phyloP scores from a whole-genome alignment of 139 green algal species.

The Chlamydomonas schloesseri region DNA sequence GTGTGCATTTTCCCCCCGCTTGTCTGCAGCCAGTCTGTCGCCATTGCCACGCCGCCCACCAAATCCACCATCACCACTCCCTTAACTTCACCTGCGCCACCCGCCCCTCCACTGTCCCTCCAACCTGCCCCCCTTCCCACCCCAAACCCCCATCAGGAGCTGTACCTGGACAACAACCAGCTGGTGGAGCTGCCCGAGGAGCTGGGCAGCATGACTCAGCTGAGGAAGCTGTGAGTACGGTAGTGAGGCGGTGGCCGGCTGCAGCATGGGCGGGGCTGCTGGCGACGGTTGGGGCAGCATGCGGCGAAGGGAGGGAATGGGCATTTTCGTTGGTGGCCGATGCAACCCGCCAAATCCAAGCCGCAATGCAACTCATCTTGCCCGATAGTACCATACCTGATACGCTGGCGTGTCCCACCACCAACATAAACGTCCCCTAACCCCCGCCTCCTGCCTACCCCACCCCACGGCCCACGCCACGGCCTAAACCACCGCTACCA shows the following conservation, averaged over 20 bases:
- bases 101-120: no score
- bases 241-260: not conserved
- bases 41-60: no score
- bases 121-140: no score
- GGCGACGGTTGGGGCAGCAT: not conserved
- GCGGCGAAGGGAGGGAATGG: not conserved
- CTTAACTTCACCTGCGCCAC: no score
- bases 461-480: not conserved
- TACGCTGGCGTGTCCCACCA: not conserved
- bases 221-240: slow-evolving; percentile 74
- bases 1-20: no score
- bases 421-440: no score
- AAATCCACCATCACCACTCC: no score
- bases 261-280: not conserved
- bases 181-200: slow-evolving; percentile 77
- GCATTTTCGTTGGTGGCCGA: no score
- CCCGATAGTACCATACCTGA: no score
- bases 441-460: not conserved
- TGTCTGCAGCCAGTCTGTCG: no score
- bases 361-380: no score
- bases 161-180: slow-evolving; percentile 72
- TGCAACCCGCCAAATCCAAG: not conserved
- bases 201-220: slow-evolving; percentile 71
- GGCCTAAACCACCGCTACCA: not conserved
- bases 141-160: slow-evolving; percentile 36